Evolutionary conservation across 2,329 filamentous ascomycete species (phyloP).

Genomic region (Fonsecaea pedrosoi): DNA sequence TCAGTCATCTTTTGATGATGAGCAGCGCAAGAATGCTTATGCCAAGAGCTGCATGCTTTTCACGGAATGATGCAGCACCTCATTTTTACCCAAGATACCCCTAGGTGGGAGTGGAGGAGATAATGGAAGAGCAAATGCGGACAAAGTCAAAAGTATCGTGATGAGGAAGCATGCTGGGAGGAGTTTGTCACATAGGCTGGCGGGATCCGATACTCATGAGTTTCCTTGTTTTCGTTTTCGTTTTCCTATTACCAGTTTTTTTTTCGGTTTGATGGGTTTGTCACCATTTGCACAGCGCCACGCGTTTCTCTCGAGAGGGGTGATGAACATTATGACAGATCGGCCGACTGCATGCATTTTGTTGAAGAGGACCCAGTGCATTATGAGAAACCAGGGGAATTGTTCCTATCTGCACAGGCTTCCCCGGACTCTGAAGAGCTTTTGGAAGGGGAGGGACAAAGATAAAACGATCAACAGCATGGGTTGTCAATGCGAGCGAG

Average conservation of each 20-base stretch:
- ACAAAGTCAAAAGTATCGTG: constrained; percentile 25
- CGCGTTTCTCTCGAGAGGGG: constrained; percentile 20
- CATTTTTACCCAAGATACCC: constrained; percentile 39
- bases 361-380: constrained; percentile 22
- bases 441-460: constrained; percentile 11
- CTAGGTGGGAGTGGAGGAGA: constrained; percentile 41
- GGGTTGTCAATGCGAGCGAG: constrained; percentile 7
- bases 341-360: constrained; percentile 29
- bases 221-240: constrained; percentile 25
- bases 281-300: constrained; percentile 21
- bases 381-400: constrained; percentile 19
- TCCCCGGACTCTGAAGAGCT: constrained; percentile 17
- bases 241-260: constrained; percentile 16
- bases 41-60: constrained; percentile 19
- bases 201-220: constrained; percentile 26
- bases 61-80: constrained; percentile 33
- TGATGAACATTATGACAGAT: constrained; percentile 35
- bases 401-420: constrained; percentile 23
- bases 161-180: constrained; percentile 23
- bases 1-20: constrained; percentile 3
- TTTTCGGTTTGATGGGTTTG: constrained; percentile 21
- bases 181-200: constrained; percentile 33
- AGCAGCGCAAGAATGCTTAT: constrained; percentile 15
- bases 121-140: constrained; percentile 29
- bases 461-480: neutral